phyloP scores from a whole-genome alignment of 495 filamentous ascomycete genomes.

The Daldinia childiae region DNA sequence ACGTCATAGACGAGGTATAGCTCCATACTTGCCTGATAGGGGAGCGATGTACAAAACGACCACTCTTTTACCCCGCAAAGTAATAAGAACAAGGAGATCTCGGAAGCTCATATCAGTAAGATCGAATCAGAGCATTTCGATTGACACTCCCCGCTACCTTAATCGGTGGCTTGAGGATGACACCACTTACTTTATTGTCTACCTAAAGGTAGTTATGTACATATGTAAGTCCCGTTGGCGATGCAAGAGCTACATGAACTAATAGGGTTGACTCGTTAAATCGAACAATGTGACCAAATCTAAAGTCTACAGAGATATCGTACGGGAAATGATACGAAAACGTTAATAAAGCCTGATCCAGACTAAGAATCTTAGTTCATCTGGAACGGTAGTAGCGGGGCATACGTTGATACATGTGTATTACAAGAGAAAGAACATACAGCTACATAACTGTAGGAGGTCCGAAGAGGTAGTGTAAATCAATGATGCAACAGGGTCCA shows the following conservation, averaged over 20 bases:
- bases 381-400: not conserved
- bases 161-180: conserved; percentile 34
- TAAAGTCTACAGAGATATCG: not conserved
- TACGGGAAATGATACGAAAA: not conserved
- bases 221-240: conserved; percentile 3
- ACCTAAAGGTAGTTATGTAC: too few species aligned
- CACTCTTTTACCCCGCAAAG: conserved; percentile 43
- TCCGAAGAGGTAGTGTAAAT: conserved; percentile 15
- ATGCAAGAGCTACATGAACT: not conserved
- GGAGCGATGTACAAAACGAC: conserved; percentile 29
- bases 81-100: conserved; percentile 39
- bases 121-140: conserved; percentile 38
- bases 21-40: conserved; percentile 25
- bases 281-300: conserved; percentile 2
- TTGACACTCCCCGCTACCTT: conserved; percentile 32
- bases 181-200: conserved; percentile 30
- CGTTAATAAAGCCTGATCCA: not conserved
- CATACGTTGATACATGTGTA: not conserved
- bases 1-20: conserved; percentile 41
- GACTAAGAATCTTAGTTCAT: not conserved
- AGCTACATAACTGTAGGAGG: not conserved
- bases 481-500: conserved; percentile 37
- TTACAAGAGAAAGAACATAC: not conserved
- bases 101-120: conserved; percentile 24
- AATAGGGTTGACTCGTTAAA: conserved; percentile 1